phyloP scores from a whole-genome alignment of 2,329 filamentous ascomycete species.

The Berkeleyomyces basicola region DNA sequence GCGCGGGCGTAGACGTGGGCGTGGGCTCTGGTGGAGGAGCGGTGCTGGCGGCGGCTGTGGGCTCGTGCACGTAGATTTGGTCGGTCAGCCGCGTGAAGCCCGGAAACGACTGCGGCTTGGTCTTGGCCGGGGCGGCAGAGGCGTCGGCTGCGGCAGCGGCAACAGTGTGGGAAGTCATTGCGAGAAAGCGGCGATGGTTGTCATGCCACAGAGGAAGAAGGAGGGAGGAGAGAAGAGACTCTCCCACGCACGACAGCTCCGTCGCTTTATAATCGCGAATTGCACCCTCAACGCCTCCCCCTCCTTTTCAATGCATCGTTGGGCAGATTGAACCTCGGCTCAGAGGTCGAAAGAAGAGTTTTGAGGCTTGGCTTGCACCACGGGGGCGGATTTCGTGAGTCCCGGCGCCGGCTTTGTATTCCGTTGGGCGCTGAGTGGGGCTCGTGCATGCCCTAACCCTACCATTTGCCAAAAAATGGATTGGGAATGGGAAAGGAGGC shows the following conservation, averaged over 20 bases:
- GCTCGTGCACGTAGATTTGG: conserved; percentile 29
- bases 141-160: background rate
- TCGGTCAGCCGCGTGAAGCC: conserved; percentile 32
- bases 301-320: background rate
- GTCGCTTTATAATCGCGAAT: background rate
- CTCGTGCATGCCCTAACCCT: background rate
- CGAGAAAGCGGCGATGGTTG: background rate
- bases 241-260: background rate
- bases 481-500: background rate
- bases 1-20: conserved; percentile 17
- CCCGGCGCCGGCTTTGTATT: background rate
- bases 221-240: background rate
- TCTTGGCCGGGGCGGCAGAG: background rate
- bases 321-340: background rate
- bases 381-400: background rate
- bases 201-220: background rate
- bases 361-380: background rate
- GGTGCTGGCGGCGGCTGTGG: conserved; percentile 16
- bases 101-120: conserved; percentile 20
- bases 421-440: background rate
- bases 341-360: background rate
- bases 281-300: background rate
- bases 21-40: conserved; percentile 16
- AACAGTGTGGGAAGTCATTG: background rate
- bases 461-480: background rate